Evolutionary conservation across 1,284 basidiomycete species (phyloP), one percentile per base, ranked within the genome.

Genomic region (Pseudozyma sp.): DNA sequence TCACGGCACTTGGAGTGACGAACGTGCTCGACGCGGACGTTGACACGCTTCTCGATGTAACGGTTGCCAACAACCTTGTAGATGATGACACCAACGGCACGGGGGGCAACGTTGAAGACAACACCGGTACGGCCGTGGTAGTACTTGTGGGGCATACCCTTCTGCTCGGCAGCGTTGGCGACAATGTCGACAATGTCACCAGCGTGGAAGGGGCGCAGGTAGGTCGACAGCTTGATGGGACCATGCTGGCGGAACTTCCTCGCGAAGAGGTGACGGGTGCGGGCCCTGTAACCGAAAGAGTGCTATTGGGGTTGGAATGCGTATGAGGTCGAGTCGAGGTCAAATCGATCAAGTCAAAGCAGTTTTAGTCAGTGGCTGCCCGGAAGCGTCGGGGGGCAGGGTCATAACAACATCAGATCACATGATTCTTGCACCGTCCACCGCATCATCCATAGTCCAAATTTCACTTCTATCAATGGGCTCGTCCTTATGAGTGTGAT

Each of bases 101-200:
- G 90, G 70, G 93, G 93, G 59, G 96, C 94, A 77, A 99, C 95
- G 88, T 98, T 98, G 91, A 97, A 99, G 77, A 99, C 89, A 84
- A 99, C 96, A 80, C 97, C 96, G 77, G 96, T 99, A 76, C 93
- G 93, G 83, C 93, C 94, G 82, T 63, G 69, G 82, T 85, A 85
- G 78, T 83, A 84, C 88, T 98, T 98, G 90, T 97, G 95, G 86
- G 96, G 95, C 94, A 99, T 97, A 87, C 96, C 96, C 92, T 96
- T 97, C 90, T 99, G 97, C 88, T 97, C 93, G 57, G 95, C 93
- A 73, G 95, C 91, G 87, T 99, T 98, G 83, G 96, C 96, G 89
- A 97, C 97, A 90, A 99, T 99, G 89, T 99, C 96, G 83, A 99
- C 96, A 85, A 99, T 97, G 87, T 99, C 96, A 79, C 96, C 96